phyloP scores from a whole-genome alignment of 202 grass and related monocot genomes.

The Schoenoplectus tabernaemontani region DNA sequence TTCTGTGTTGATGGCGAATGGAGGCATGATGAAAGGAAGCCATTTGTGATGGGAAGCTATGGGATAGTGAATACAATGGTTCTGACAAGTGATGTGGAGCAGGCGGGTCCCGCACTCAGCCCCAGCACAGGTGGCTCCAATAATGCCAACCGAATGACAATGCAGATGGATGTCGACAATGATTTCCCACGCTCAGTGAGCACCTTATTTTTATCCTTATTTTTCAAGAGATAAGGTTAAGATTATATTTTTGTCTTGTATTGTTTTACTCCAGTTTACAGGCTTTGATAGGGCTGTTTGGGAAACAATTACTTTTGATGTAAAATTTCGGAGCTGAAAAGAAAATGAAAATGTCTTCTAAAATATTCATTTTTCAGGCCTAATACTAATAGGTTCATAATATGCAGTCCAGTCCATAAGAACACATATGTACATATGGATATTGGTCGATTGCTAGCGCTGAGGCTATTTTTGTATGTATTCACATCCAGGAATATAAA shows the following conservation, averaged over 20 bases:
- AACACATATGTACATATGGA: not conserved
- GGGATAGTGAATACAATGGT: conserved; percentile 77
- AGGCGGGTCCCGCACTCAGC: conserved; percentile 43
- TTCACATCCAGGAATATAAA: too few species aligned
- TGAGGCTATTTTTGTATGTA: not conserved
- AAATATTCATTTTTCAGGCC: not conserved
- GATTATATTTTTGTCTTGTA: not conserved
- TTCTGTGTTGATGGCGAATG: conserved; percentile 95
- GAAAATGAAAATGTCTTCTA: not conserved
- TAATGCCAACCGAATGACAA: conserved; percentile 33
- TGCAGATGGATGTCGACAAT: conserved; percentile 77
- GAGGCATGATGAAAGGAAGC: conserved; percentile 71
- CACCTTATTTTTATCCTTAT: not conserved
- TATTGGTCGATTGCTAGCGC: not conserved
- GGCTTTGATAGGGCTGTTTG: not conserved
- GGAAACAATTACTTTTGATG: not conserved
- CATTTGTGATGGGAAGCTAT: conserved; percentile 48
- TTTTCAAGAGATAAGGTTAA: not conserved
- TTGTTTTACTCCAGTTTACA: not conserved
- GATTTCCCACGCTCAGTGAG: conserved; percentile 52
- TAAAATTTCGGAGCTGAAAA: not conserved
- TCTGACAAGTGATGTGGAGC: conserved; percentile 44
- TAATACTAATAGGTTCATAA: not conserved
- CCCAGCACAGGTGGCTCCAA: conserved; percentile 18
- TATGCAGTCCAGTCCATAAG: not conserved